phyloP scores from a whole-genome alignment of 257 asterid genomes.

The Mitragyna speciosa region DNA sequence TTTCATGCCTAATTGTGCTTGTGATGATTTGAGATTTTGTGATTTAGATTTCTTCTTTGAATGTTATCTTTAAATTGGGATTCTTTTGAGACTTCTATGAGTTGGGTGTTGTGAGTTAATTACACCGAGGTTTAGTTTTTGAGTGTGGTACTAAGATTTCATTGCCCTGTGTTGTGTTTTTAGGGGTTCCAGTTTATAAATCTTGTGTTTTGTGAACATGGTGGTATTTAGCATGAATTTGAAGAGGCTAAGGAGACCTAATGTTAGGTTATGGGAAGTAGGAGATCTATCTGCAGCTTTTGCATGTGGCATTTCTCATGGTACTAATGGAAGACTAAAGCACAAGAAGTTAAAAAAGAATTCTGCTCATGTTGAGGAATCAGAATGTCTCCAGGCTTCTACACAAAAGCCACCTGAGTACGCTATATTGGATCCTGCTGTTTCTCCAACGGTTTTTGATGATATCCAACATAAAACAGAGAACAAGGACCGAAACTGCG shows the following conservation, averaged over 20 bases:
- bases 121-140: background rate
- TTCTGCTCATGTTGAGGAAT: background rate
- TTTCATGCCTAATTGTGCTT: background rate
- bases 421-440: background rate
- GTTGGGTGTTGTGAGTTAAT: background rate
- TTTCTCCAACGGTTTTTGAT: background rate
- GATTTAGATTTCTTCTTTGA: background rate
- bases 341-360: slow-evolving; percentile 14
- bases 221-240: slow-evolving; percentile 19
- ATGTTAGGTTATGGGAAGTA: slow-evolving; percentile 29
- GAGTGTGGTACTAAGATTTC: background rate
- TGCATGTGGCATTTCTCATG: slow-evolving; percentile 22
- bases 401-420: background rate
- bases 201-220: slow-evolving; percentile 16
- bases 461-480: slow-evolving; percentile 12
- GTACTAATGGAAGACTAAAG: slow-evolving; percentile 10
- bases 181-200: background rate
- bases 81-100: background rate
- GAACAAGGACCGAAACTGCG: slow-evolving; percentile 17
- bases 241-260: slow-evolving; percentile 30
- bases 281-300: slow-evolving; percentile 36
- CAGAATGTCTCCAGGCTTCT: slow-evolving; percentile 5
- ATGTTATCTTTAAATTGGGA: background rate
- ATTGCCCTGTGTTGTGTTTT: background rate
- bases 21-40: background rate